Conservation (phyloP, 257 asterid genomes). For the Penstemon eatonii region DNA sequence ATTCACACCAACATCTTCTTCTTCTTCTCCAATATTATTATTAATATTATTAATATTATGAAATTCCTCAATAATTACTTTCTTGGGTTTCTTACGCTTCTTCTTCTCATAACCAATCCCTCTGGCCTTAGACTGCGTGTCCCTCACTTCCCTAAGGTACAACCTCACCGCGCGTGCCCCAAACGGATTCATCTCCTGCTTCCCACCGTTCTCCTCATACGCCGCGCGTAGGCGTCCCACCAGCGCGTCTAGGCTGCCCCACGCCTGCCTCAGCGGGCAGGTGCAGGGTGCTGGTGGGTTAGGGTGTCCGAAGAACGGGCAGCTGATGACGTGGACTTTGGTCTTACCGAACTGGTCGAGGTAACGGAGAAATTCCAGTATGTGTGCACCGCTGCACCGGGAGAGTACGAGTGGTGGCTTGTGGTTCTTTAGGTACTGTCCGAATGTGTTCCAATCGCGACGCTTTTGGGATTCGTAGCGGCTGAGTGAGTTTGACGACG, state of each 20-base stretch:
- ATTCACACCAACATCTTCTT: background rate
- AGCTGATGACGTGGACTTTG: slow-evolving; percentile 40
- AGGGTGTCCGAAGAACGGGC: slow-evolving; percentile 58
- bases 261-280: slow-evolving; percentile 58
- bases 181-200: slow-evolving; percentile 54
- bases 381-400: slow-evolving; percentile 69
- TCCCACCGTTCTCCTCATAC: slow-evolving; percentile 62
- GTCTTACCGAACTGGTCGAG: slow-evolving; percentile 59
- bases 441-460: slow-evolving; percentile 66
- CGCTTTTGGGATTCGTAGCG: slow-evolving; percentile 66
- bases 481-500: slow-evolving; percentile 37
- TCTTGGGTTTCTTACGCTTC: slow-evolving; percentile 48
- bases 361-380: slow-evolving; percentile 52
- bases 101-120: slow-evolving; percentile 64
- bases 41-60: background rate
- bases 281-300: slow-evolving; percentile 54
- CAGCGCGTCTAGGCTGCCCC: slow-evolving; percentile 73
- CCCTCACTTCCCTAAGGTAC: slow-evolving; percentile 61
- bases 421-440: slow-evolving; percentile 61
- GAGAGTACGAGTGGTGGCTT: slow-evolving; percentile 56
- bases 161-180: slow-evolving; percentile 62
- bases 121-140: slow-evolving; percentile 55
- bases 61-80: slow-evolving; percentile 3
- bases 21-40: no score
- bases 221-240: slow-evolving; percentile 68